Evolutionary conservation across 495 filamentous ascomycete species (phyloP).

Genomic region (Penicillium riverlandense): DNA sequence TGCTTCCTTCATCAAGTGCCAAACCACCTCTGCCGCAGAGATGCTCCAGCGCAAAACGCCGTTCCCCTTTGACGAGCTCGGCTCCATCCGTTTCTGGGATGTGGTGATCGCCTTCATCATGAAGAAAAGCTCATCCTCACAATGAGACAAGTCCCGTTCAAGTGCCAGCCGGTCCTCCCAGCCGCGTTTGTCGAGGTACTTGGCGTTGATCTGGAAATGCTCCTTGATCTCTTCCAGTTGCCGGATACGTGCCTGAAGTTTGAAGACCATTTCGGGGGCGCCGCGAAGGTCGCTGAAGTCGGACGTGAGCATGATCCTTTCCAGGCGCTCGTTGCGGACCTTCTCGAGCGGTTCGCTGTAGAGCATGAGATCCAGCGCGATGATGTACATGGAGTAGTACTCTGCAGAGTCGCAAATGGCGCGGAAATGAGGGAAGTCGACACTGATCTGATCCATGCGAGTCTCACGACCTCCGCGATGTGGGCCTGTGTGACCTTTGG

Average conservation of each 20-base stretch:
- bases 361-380: constrained; percentile 86
- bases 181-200: constrained; percentile 77
- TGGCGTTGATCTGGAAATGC: constrained; percentile 88
- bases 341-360: constrained; percentile 96
- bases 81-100: constrained; percentile 77
- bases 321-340: constrained; percentile 81
- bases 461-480: constrained; percentile 50
- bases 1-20: constrained; percentile 85
- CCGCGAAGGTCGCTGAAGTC: constrained; percentile 97
- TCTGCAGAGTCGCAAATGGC: constrained; percentile 93
- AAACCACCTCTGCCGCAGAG: constrained; percentile 84
- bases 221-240: constrained; percentile 96
- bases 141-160: constrained; percentile 79
- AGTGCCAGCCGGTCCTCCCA: constrained; percentile 84
- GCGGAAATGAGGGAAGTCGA: constrained; percentile 87
- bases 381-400: constrained; percentile 96
- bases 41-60: constrained; percentile 86
- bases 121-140: constrained; percentile 98
- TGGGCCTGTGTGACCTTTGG: constrained; percentile 44
- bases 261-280: constrained; percentile 87
- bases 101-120: constrained; percentile 99
- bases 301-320: constrained; percentile 99
- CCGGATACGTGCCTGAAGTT: constrained; percentile 82
- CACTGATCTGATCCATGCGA: constrained; percentile 89
- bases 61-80: constrained; percentile 55